A percentile compares a stretch with the other conserved stretches of the same genome.
Conservation (phyloP, 495 filamentous ascomycete species). For the Penicillium desertorum region DNA sequence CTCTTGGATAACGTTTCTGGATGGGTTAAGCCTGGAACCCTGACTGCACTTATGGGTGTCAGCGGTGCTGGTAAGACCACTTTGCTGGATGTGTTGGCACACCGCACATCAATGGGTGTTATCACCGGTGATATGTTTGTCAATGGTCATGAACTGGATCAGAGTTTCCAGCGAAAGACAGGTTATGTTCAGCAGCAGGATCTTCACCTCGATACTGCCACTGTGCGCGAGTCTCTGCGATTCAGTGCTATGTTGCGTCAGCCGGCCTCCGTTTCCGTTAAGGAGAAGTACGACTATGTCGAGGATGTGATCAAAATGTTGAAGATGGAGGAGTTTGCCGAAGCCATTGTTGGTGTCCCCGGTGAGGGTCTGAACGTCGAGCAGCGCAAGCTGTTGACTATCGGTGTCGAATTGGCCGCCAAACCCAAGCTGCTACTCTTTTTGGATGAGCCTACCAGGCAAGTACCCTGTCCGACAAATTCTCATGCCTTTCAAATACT, state of each 20-base stretch:
- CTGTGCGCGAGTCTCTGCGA: constrained; percentile 76
- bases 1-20: constrained; percentile 66
- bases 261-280: constrained; percentile 45
- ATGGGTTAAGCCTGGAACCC: constrained; percentile 65
- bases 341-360: constrained; percentile 44
- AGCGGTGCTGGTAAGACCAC: constrained; percentile 67
- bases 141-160: constrained; percentile 54
- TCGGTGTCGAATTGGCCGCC: constrained; percentile 86
- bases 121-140: constrained; percentile 55
- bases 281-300: constrained; percentile 52
- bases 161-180: constrained; percentile 85
- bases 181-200: constrained; percentile 95
- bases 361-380: constrained; percentile 80
- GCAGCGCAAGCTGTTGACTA: constrained; percentile 83
- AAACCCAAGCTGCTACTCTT: constrained; percentile 87
- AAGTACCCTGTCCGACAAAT: constrained; percentile 9
- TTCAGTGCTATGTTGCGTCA: constrained; percentile 88
- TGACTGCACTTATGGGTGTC: constrained; percentile 67
- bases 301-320: constrained; percentile 51
- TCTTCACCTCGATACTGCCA: constrained; percentile 80
- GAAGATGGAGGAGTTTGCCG: constrained; percentile 45
- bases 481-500: not conserved
- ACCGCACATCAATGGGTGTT: constrained; percentile 50
- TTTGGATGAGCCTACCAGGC: constrained; percentile 76
- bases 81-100: constrained; percentile 59